Evolutionary conservation across 352 stramenopile genomes (phyloP), one percentile per base, ranked within the genome.

Genomic region (Phytophthora fragariaefolia): DNA sequence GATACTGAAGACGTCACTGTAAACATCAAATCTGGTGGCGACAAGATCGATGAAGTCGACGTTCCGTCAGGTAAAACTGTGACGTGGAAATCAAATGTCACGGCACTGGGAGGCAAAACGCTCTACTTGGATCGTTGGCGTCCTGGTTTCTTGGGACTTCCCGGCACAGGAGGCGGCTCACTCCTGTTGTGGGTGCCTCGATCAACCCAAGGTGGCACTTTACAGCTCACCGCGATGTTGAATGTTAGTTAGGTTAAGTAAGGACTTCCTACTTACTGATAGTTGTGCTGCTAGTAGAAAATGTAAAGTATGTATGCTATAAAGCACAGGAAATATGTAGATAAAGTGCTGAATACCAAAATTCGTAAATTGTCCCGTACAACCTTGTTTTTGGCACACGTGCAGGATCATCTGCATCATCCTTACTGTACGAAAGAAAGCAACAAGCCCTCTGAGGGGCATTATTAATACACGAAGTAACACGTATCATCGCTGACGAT

Each of bases 111-210:
- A 52, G 61, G 73, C n/a, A 79, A 76, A 20, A 79, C 71, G n/a
- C 18, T 79, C 30, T 79, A 79, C 38, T 27, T 79, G 36, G 71
- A 79, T 65, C 71, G 71, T 7, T 79, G 71, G 71, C 61, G 71
- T 58, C 67, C 62, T 6, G 67, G 69, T 40, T 71, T 74, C 45
- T 22, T 75, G n/a, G 71, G 67, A 8, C 45, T 79, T 23, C 69
- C 67, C 17, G 66, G 62, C 3, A 73, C 66, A 17, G 63, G 56
- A 18, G 71, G 71, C 6, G 71, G 71, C 10, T 78, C 71, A 13
- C 38, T 78, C 24, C 17, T 76, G 58, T 24, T 77, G 36, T 79
- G 71, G 71, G 34, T 79, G 8, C 63, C 71, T 51, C 55, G 51
- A 36, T 67, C 56, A 2, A 66, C 27, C 20, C 30, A 64, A 24